A percentile compares a stretch with the other conserved stretches of the same genome.
Conservation (phyloP, 208 protist genomes). For the Acanthamoeba healyi region DNA sequence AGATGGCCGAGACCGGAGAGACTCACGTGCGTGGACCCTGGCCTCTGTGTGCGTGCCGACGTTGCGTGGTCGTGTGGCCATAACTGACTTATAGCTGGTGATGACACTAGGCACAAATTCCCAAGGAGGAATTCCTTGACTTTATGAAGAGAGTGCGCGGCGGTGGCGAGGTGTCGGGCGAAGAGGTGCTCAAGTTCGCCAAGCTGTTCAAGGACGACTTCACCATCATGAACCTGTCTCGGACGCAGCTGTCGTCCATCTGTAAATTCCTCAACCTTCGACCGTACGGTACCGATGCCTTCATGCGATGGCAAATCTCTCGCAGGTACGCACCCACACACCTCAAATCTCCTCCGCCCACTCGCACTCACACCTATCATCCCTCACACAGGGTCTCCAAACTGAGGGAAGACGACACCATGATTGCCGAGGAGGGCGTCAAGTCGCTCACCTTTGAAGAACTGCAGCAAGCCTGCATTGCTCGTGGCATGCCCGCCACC, state of each 20-base stretch:
- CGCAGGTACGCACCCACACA: not conserved
- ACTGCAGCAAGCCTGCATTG: slow-evolving; percentile 53
- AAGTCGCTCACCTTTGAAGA: slow-evolving; percentile 64
- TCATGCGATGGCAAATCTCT: slow-evolving; percentile 63
- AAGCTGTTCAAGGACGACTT: slow-evolving; percentile 89
- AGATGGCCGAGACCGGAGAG: slow-evolving; percentile 70
- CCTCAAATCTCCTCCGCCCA: no score
- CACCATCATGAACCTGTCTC: slow-evolving; percentile 87
- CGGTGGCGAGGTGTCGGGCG: slow-evolving; percentile 76
- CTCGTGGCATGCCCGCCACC: slow-evolving; percentile 50
- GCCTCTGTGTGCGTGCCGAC: no score
- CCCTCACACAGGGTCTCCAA: not conserved
- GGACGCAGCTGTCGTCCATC: slow-evolving; percentile 85
- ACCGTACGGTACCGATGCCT: slow-evolving; percentile 70
- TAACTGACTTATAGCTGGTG: not conserved
- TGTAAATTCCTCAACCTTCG: slow-evolving; percentile 77
- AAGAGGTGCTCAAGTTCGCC: slow-evolving; percentile 85
- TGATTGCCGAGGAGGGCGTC: slow-evolving; percentile 53
- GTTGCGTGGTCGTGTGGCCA: slow-evolving; percentile 39
- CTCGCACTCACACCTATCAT: no score
- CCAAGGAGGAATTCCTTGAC: slow-evolving; percentile 79
- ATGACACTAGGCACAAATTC: not conserved
- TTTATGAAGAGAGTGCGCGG: slow-evolving; percentile 82
- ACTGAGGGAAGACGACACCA: slow-evolving; percentile 48
- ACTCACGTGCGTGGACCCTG: not conserved